Percentiles rank a stretch among this genome's conserved stretches.
Evolutionary conservation across 2,329 filamentous ascomycete species (phyloP).

Genomic region (Fusarium sp.): DNA sequence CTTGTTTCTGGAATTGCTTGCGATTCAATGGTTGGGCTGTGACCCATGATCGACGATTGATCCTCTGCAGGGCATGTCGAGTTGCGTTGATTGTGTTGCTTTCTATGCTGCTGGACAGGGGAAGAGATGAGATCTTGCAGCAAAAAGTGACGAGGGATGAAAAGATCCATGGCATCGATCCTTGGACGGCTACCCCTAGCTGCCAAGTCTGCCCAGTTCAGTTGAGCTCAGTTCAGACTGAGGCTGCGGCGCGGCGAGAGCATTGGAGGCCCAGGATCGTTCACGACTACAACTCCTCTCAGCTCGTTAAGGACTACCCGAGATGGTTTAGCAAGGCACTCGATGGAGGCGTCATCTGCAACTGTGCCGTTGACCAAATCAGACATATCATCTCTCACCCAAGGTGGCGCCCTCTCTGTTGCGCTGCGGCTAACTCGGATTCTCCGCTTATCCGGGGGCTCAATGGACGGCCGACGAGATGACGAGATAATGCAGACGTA

Average conservation of each 20-base stretch:
- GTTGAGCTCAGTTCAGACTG: constrained; percentile 20
- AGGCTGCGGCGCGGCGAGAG: constrained; percentile 13
- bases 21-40: constrained; percentile 19
- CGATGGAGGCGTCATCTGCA: constrained; percentile 22
- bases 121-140: constrained; percentile 39
- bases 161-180: constrained; percentile 30
- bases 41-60: constrained; percentile 34
- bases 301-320: constrained; percentile 10
- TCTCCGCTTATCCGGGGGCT: constrained; percentile 14
- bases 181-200: constrained; percentile 23
- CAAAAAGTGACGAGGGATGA: constrained; percentile 5
- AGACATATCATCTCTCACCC: constrained; percentile 36
- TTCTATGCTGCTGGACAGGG: constrained; percentile 25
- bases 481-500: constrained; percentile 12
- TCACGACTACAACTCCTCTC: constrained; percentile 13
- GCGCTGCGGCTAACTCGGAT: constrained; percentile 4
- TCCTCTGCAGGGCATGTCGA: constrained; percentile 29
- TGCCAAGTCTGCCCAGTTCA: constrained; percentile 9
- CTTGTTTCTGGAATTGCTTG: constrained; percentile 33
- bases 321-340: constrained; percentile 6
- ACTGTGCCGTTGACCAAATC: constrained; percentile 14
- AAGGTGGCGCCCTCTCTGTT: constrained; percentile 13
- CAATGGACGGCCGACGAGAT: constrained; percentile 15
- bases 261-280: constrained; percentile 11
- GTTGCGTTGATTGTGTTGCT: constrained; percentile 3